Evolutionary conservation across 139 green algal species (phyloP), one percentile per base, ranked within the genome.

Genomic region (Monoraphidium neglectum): DNA sequence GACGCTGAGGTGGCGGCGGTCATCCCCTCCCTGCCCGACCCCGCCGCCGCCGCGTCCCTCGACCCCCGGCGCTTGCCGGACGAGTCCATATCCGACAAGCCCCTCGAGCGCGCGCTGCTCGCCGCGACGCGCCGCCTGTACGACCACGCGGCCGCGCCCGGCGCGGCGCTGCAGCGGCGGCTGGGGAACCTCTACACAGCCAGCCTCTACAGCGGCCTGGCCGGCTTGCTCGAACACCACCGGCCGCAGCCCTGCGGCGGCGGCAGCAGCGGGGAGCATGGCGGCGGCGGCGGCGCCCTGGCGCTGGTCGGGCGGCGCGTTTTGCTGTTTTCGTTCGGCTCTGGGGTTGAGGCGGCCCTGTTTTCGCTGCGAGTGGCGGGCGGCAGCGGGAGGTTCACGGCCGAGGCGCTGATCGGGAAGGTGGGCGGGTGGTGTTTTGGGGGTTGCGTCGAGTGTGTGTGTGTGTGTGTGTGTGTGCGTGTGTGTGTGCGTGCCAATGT

Each of bases 181-280:
- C 87, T 97, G 54, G 93, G 93, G 79, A 97, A 97, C 82, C 88
- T 91, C 73, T 97, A 97, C 87, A 89, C 88, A 1, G 90, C 90
- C 2, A 86, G 77, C 24, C 65, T 95, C 32, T 92, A 88, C 61
- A 74, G 69, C 23, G 81, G 86, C 12, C 79, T 95, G 26, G 86
- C 88, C 0, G 82, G 72, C 15, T 77, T 97, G 24, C 62, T 96
- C 18, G 70, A 87, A 36, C 64, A 68, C 23, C 72, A 78, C 15
- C 86, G 87, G 12, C 30, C n/a, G n/a, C 57, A 0, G 56, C 60
- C 10, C 65, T 87, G 74, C 83, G 81, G 43, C 36, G 66, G 51
- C 37, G 37, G 21, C 10, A 13, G 6, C 10, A 54, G 65, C 28
- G 65, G 15, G 38, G 43, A 57, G 12, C 8, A 10, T 13, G 21